These are phyloP conservation scores for Eucalyptus regnans DNA, from an alignment of 345 rosid species.

Conservation along the genomic window DNA sequence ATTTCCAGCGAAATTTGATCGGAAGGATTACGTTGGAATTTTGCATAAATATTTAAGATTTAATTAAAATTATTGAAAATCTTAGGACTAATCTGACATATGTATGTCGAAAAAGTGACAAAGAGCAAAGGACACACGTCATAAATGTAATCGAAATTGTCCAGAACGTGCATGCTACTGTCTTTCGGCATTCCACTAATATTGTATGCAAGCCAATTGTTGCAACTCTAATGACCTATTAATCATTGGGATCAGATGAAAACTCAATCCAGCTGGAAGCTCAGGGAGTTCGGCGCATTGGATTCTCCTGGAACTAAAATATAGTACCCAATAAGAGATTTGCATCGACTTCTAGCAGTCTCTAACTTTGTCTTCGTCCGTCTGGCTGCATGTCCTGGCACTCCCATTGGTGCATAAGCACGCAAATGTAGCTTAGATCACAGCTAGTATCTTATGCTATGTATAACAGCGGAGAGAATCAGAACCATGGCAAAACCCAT, in stretches of 20 bases:
- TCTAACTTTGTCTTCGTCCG: background rate
- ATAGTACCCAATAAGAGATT: background rate
- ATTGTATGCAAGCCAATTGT: background rate
- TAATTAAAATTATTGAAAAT: background rate
- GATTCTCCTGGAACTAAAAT: slow-evolving; percentile 7
- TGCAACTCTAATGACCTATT: background rate
- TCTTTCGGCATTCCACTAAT: background rate
- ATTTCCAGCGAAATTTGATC: background rate
- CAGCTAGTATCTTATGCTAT: background rate
- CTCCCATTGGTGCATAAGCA: background rate
- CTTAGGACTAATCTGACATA: background rate
- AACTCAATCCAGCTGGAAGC: slow-evolving; percentile 11
- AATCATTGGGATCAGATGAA: background rate
- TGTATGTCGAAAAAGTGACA: background rate
- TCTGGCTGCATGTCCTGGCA: background rate
- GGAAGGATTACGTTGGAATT: background rate
- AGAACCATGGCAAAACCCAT: background rate
- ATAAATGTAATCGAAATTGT: background rate
- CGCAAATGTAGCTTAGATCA: background rate
- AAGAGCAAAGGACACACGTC: background rate
- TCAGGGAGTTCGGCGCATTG: slow-evolving; percentile 6
- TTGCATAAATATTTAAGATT: background rate
- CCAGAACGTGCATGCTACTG: background rate
- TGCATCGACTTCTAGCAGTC: background rate
- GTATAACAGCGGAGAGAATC: background rate